Evolutionary conservation across 164 flowering plant genomes (phyloP).

Genomic region (Magnolia kwangsiensis): DNA sequence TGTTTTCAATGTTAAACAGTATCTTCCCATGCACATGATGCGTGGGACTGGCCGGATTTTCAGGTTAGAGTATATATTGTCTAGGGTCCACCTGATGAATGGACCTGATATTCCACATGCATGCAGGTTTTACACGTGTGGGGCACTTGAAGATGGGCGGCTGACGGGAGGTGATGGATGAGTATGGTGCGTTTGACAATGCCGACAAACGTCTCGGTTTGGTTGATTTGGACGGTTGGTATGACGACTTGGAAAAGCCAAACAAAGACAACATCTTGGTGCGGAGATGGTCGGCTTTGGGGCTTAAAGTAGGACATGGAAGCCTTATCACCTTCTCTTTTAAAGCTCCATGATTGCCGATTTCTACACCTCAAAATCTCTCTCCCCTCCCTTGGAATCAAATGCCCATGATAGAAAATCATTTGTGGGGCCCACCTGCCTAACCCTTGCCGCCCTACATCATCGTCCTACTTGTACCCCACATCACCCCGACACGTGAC

Average conservation of each 20-base stretch:
- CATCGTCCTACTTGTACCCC: background rate
- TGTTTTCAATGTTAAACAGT: too few species aligned
- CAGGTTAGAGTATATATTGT: too few species aligned
- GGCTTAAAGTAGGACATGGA: constrained; percentile 8
- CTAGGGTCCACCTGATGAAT: background rate
- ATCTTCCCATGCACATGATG: too few species aligned
- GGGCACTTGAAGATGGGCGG: background rate
- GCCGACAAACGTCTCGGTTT: constrained; percentile 11
- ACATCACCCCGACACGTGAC: background rate
- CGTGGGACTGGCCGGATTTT: too few species aligned
- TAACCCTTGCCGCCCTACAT: constrained; percentile 1
- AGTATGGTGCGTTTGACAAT: constrained; percentile 1
- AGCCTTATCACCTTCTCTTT: constrained; percentile 7
- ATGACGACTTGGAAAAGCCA: constrained; percentile 13
- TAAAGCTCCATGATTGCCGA: constrained; percentile 3
- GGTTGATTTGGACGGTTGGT: constrained; percentile 26
- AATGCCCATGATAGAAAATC: constrained; percentile 17
- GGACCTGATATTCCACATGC: background rate
- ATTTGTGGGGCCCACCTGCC: constrained; percentile 14
- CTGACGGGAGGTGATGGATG: background rate
- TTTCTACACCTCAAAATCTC: background rate
- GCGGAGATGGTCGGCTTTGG: constrained; percentile 20
- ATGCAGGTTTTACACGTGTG: background rate
- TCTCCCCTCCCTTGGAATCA: constrained; percentile 11
- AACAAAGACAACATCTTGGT: constrained; percentile 14